A percentile compares a stretch with the other conserved stretches of the same genome.
phyloP scores from a whole-genome alignment of 805 yeast genomes.

The Saturnispora bothae region DNA sequence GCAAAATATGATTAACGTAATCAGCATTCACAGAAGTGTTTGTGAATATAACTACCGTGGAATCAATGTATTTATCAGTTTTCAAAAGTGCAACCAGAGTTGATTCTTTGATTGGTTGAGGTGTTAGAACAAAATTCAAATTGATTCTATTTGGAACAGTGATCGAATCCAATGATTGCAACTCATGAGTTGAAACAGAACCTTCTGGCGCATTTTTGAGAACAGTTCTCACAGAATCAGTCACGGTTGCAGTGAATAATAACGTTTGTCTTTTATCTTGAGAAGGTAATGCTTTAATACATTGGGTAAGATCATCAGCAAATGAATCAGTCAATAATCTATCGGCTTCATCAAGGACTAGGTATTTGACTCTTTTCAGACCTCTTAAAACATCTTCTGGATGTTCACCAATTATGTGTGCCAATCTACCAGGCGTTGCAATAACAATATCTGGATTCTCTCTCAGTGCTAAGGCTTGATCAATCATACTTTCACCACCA shows the following conservation, averaged over 20 bases:
- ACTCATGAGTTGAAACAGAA: slow-evolving; percentile 62
- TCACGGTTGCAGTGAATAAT: slow-evolving; percentile 90
- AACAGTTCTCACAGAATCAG: slow-evolving; percentile 78
- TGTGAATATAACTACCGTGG: slow-evolving; percentile 79
- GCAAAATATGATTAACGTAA: slow-evolving; percentile 64
- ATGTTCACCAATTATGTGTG: slow-evolving; percentile 80
- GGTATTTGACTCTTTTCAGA: slow-evolving; percentile 60
- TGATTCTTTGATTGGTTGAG: slow-evolving; percentile 85
- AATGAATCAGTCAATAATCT: slow-evolving; percentile 76
- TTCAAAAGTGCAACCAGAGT: slow-evolving; percentile 62
- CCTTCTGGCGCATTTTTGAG: slow-evolving; percentile 43
- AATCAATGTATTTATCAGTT: slow-evolving; percentile 48
- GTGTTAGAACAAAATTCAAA: slow-evolving; percentile 63
- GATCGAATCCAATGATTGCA: slow-evolving; percentile 60
- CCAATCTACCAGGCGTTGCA: slow-evolving; percentile 95
- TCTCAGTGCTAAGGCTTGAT: slow-evolving; percentile 75
- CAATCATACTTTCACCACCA: slow-evolving; percentile 92
- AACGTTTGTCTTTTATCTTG: slow-evolving; percentile 74
- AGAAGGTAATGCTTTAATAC: slow-evolving; percentile 63
- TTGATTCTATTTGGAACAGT: slow-evolving; percentile 69
- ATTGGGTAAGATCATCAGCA: slow-evolving; percentile 63
- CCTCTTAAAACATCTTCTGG: slow-evolving; percentile 81
- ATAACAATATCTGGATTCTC: slow-evolving; percentile 85
- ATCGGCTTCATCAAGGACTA: slow-evolving; percentile 96
- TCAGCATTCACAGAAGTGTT: slow-evolving; percentile 90